Percentiles rank a stretch among this genome's conserved stretches.
Evolutionary conservation across 139 green algal genomes (phyloP).

Genomic region (Spirogloea muscicola): DNA sequence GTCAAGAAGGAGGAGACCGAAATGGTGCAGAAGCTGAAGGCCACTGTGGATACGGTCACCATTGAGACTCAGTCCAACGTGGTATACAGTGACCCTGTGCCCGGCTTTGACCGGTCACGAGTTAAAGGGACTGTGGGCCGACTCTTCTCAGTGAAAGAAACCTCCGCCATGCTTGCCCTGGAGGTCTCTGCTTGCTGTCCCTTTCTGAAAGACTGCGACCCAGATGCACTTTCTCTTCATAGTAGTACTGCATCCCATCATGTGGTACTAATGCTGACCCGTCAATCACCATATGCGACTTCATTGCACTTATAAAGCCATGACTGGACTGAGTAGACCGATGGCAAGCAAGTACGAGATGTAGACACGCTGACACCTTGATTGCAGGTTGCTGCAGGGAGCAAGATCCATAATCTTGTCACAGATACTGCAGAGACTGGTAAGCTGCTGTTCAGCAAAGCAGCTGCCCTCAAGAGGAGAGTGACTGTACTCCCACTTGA

Average conservation of each 20-base stretch:
- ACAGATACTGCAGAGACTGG: constrained; percentile 76
- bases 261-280: no score
- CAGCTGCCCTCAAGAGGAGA: constrained; percentile 72
- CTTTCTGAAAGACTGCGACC: background rate
- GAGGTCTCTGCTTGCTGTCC: constrained; percentile 66
- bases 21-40: background rate
- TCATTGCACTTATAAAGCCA: no score
- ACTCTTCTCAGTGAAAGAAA: constrained; percentile 75
- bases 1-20: constrained; percentile 15
- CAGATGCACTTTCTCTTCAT: background rate
- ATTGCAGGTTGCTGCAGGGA: constrained; percentile 68
- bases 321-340: no score
- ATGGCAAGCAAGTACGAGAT: no score
- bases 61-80: constrained; percentile 58
- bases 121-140: constrained; percentile 79
- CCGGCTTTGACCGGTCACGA: constrained; percentile 51
- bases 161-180: constrained; percentile 67
- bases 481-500: constrained; percentile 98
- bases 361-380: no score
- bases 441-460: constrained; percentile 82
- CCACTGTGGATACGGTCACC: background rate
- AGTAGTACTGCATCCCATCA: no score
- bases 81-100: constrained; percentile 71
- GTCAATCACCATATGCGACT: no score
- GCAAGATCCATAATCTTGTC: constrained; percentile 91